Base-by-base conservation (phyloP, 495 filamentous ascomycete species). In the Podospora sp. region DNA sequence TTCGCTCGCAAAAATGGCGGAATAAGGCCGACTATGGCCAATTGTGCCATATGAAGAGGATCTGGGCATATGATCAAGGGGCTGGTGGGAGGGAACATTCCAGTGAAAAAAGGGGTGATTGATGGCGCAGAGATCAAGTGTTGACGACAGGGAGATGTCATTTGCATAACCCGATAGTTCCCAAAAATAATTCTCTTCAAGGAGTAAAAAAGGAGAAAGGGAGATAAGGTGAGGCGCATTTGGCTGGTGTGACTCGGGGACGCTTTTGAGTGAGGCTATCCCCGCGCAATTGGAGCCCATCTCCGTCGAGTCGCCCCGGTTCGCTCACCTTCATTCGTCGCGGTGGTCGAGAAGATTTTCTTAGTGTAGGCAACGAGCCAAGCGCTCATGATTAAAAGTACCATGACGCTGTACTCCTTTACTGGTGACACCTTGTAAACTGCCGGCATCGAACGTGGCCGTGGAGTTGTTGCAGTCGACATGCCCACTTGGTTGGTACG, bases 1-100 rank as follows among this genome's bases (percentile, higher is more conserved):
- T 26, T 21, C 25, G 22, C 18, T 36, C 40, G 40, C 40, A 46
- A 46, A 8, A 35, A 46, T 8, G 14, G 62, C 22, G 9, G 63
- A 62, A 68, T 33, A 53, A 49, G 56, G 65, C 35, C 36, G 12
- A 53, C 49, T 35, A 55, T 67, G 67, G 12, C 60, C 61, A 67
- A 62, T 63, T 66, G 25, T 55, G 52, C 24, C 46, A 65, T 53
- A 33, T 50, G 57, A 16, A 40, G 29, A 57, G 22, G 56, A 65
- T 49, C 55, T 27, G 24, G 8, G 50, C 62, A 64, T 60, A 65
- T 60, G 50, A 63, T 59, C 58, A 61, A 55, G 64, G 58, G 72
- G 68, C 53, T 74, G 72, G 72, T 21, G 29, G 51, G 49, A 9
- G 27, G n/a, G 21, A 60, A 46, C 69, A 74, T 74, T 74, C 72